Evolutionary conservation across 2,329 filamentous ascomycete species (phyloP).

Genomic region (Bertia moriformis): DNA sequence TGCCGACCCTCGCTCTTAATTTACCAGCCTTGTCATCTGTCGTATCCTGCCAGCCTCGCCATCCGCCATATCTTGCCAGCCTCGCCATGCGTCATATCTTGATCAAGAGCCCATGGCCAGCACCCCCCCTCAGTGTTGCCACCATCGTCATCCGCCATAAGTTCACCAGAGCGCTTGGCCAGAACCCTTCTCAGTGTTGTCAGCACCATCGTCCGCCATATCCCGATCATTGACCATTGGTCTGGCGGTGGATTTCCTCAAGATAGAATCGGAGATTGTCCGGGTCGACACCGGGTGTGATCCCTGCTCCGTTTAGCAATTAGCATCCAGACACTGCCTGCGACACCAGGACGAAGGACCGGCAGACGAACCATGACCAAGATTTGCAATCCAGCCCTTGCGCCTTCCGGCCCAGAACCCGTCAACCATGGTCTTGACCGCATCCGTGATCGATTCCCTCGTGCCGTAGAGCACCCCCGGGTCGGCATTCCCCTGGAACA

Average conservation of each 20-base stretch:
- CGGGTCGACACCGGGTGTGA: conserved; percentile 87
- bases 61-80: no score
- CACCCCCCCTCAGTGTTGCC: no score
- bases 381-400: conserved; percentile 90
- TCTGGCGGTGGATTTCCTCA: conserved; percentile 66
- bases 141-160: no score
- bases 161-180: no score
- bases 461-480: conserved; percentile 84
- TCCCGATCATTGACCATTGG: neutral
- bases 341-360: no score
- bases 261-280: conserved; percentile 91
- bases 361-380: conserved; percentile 68
- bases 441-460: conserved; percentile 63
- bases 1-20: no score
- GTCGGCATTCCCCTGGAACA: conserved; percentile 89
- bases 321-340: neutral
- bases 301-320: conserved; percentile 36
- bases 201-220: no score
- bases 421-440: conserved; percentile 72
- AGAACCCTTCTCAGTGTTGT: no score
- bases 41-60: no score
- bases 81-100: no score
- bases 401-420: conserved; percentile 70
- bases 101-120: no score
- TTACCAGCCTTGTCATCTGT: no score